Evolutionary conservation across 1,284 basidiomycete species (phyloP).

Genomic region (Ganoderma lingzhi): DNA sequence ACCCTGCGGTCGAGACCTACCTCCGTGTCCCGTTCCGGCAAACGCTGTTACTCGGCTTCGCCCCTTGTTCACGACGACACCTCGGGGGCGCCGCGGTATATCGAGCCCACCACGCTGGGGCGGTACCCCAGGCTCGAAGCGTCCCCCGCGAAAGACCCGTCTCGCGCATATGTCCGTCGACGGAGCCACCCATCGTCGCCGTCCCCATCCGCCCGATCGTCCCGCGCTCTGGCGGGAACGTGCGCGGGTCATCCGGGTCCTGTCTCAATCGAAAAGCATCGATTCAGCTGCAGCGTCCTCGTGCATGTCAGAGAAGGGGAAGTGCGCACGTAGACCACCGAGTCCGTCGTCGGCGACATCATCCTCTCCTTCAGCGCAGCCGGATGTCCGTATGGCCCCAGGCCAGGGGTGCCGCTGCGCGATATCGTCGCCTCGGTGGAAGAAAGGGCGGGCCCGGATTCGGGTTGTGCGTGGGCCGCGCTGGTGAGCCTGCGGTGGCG

Average conservation of each 20-base stretch:
- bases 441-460: background rate
- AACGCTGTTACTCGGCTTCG: background rate
- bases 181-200: background rate
- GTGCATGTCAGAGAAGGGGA: too few relatives aligned
- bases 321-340: background rate
- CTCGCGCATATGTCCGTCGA: slow-evolving; percentile 3
- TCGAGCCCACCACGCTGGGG: background rate
- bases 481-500: background rate
- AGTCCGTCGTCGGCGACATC: background rate
- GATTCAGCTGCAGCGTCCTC: too few relatives aligned
- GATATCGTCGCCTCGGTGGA: background rate
- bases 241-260: slow-evolving; percentile 4
- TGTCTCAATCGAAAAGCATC: background rate
- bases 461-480: background rate
- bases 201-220: background rate
- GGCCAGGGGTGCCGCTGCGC: background rate
- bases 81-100: background rate
- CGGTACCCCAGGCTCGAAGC: background rate
- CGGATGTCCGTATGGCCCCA: background rate
- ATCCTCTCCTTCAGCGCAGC: background rate
- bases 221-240: background rate
- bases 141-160: background rate
- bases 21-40: too few relatives aligned
- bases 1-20: too few relatives aligned
- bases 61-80: background rate